Evolutionary conservation across 2,329 filamentous ascomycete genomes (phyloP), one percentile per base, ranked within the genome.

Genomic region (Lasiodiplodia sp.): DNA sequence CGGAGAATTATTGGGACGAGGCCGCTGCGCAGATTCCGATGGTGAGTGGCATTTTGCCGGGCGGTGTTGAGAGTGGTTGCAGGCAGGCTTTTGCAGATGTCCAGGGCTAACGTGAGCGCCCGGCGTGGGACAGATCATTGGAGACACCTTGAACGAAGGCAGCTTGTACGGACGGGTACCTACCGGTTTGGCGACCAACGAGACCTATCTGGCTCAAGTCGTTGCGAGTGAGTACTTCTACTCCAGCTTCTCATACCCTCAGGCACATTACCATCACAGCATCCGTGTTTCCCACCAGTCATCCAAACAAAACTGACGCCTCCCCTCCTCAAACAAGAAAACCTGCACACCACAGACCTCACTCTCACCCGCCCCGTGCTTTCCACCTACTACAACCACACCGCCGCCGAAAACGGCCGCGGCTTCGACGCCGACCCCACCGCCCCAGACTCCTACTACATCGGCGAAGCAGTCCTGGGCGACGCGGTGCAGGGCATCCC

Each of bases 401-500:
- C 40, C 3, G 53, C 65, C 28, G 11, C 12, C 11, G 23, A 60
- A n/a, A 67, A 67, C 37, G 65, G 65, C 21, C 65, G 65, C 31
- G 65, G 65, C 44, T 51, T 38, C 65, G 38, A 37, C 53, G 65
- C 65, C 65, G 53, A 58, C 44, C 55, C 65, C 28, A 60, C 55
- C 21, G 44, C 53, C 14, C 44, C 60, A 2, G 44, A 51, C 28
- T n/a, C n/a, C n/a, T 67, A 67, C 55, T 67, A 67, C 55, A 40
- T 60, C 40, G 65, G 53, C 53, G 65, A 67, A 28, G 65, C 55
- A 2, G 8, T 67, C 40, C 47, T 58, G 7, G 56, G 53, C 44
- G 65, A 67, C 38, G 53, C 56, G 14, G 31, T 60, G 25, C 55
- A 58, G 8, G 28, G 60, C 31, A 37, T 67, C 31, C 44, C 65